A percentile compares a stretch with the other conserved stretches of the same genome.
Conservation (phyloP, 768 basidiomycete genomes). For the Infundibulicybe gibba region DNA sequence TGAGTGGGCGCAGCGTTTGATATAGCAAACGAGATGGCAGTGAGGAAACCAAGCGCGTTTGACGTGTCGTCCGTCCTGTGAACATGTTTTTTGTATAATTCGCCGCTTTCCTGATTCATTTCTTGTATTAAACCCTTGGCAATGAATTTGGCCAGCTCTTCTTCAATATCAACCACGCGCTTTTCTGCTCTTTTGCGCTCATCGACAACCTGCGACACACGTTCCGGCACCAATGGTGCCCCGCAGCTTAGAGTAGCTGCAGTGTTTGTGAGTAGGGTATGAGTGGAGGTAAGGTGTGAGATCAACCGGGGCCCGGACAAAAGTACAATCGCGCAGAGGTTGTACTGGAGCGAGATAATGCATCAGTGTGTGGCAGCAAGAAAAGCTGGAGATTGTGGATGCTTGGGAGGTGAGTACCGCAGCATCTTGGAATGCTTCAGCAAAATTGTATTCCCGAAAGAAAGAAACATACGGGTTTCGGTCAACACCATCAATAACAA, state of each 20-base stretch:
- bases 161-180: constrained; percentile 65
- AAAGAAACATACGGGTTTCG: constrained; percentile 60
- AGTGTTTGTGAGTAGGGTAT: constrained; percentile 49
- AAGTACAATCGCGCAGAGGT: constrained; percentile 78
- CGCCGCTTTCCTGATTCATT: constrained; percentile 20
- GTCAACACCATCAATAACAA: constrained; percentile 81
- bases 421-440: constrained; percentile 46
- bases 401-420: constrained; percentile 80
- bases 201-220: constrained; percentile 63
- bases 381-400: constrained; percentile 73
- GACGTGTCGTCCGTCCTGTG: constrained; percentile 61
- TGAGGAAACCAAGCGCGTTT: constrained; percentile 58
- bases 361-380: constrained; percentile 65
- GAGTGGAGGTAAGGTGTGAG: constrained; percentile 53
- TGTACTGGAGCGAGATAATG: constrained; percentile 55
- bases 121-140: constrained; percentile 37
- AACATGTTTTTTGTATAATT: constrained; percentile 42
- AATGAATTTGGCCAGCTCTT: constrained; percentile 54
- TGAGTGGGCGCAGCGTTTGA: constrained; percentile 18
- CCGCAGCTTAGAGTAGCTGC: constrained; percentile 68
- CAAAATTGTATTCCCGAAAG: too few relatives aligned
- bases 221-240: constrained; percentile 59
- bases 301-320: constrained; percentile 77
- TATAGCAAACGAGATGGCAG: constrained; percentile 50
- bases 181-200: constrained; percentile 66